Evolutionary conservation across 1,284 basidiomycete genomes (phyloP).

Genomic region (Malassezia globosa): DNA sequence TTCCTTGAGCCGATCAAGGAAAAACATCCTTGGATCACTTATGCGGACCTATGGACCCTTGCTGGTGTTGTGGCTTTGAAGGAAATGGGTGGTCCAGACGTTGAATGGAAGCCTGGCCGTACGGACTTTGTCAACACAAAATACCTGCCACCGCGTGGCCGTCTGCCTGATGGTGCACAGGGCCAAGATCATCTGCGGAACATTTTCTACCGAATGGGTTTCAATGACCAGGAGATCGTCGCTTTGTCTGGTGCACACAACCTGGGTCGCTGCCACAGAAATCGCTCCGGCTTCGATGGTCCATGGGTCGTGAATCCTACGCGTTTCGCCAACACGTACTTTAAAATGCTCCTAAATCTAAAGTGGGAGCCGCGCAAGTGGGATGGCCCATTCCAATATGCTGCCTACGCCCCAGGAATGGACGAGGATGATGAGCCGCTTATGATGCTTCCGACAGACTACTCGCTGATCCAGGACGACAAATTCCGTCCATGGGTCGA

Average conservation of each 20-base stretch:
- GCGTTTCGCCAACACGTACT: conserved; percentile 81
- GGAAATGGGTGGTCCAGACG: conserved; percentile 49
- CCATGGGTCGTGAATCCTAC: conserved; percentile 53
- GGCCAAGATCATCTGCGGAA: conserved; percentile 51
- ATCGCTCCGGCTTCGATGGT: conserved; percentile 46
- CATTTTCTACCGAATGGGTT: conserved; percentile 53
- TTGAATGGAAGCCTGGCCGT: conserved; percentile 49
- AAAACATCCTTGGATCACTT: conserved; percentile 42
- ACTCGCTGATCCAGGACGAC: conserved; percentile 37
- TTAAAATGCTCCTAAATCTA: conserved; percentile 73
- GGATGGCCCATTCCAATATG: conserved; percentile 49
- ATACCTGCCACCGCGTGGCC: conserved; percentile 70
- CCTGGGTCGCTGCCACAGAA: conserved; percentile 79
- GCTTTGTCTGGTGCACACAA: conserved; percentile 89
- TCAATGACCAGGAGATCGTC: conserved; percentile 56
- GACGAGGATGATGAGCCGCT: conserved; percentile 49
- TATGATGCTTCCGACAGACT: conserved; percentile 54
- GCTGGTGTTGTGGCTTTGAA: conserved; percentile 57
- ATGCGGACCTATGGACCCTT: conserved; percentile 48
- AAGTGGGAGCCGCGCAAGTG: conserved; percentile 55
- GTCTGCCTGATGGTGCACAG: conserved; percentile 57
- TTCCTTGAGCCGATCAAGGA: conserved; percentile 79
- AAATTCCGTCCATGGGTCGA: conserved; percentile 44
- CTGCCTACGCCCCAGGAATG: conserved; percentile 38
- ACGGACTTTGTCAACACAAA: conserved; percentile 44